Conservation (phyloP, 768 basidiomycete genomes). For the Lyophyllum atratum region DNA sequence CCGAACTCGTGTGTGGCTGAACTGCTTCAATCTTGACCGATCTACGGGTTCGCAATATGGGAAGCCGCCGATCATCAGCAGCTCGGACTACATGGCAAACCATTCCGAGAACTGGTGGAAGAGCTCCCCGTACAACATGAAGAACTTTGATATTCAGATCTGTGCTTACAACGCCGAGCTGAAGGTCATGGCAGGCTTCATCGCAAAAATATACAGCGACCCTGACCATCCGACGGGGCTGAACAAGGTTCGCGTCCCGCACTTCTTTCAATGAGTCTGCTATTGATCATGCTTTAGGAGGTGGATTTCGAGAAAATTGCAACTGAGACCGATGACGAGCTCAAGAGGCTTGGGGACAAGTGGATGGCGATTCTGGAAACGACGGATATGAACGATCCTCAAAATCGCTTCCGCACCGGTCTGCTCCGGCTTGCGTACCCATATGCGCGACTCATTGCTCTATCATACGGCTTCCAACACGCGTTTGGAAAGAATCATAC, state of each 20-base stretch:
- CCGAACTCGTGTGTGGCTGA: slow-evolving; percentile 87
- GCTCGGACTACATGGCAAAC: slow-evolving; percentile 74
- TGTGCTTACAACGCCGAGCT: slow-evolving; percentile 79
- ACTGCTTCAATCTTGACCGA: slow-evolving; percentile 89
- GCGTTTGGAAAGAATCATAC: slow-evolving; percentile 62
- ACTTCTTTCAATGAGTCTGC: background rate
- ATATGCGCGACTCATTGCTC: slow-evolving; percentile 66
- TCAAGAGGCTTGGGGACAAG: slow-evolving; percentile 52
- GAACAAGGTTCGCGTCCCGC: slow-evolving; percentile 56
- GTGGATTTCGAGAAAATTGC: slow-evolving; percentile 67
- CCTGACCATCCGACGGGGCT: slow-evolving; percentile 73
- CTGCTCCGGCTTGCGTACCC: slow-evolving; percentile 64
- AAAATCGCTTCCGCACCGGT: slow-evolving; percentile 61
- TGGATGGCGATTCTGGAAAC: slow-evolving; percentile 59
- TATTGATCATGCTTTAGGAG: slow-evolving; percentile 36
- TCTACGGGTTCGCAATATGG: slow-evolving; percentile 90
- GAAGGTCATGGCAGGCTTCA: slow-evolving; percentile 61
- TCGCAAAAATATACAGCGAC: slow-evolving; percentile 68
- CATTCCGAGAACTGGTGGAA: slow-evolving; percentile 74
- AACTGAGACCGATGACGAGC: slow-evolving; percentile 66
- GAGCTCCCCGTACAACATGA: slow-evolving; percentile 65
- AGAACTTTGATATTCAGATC: slow-evolving; percentile 78
- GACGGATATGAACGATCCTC: slow-evolving; percentile 55
- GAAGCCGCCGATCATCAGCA: slow-evolving; percentile 77
- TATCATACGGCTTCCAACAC: slow-evolving; percentile 80